Percentiles rank a stretch among this genome's conserved stretches.
Evolutionary conservation across 257 asterid genomes (phyloP).

Genomic region (Phtheirospermum japonicum): DNA sequence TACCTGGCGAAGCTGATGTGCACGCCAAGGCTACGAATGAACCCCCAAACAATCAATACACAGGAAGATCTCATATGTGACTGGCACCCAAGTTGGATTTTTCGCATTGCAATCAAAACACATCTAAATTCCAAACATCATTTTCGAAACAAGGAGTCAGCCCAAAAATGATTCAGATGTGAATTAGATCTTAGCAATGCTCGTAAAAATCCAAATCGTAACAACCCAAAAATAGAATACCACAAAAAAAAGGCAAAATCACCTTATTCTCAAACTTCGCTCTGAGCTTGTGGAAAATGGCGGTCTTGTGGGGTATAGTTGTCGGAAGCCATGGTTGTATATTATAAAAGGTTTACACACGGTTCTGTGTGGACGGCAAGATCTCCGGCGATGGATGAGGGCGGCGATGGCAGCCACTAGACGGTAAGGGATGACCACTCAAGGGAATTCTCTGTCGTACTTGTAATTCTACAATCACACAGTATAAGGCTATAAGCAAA

Average conservation of each 20-base stretch:
- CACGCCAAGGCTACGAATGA: constrained; percentile 95
- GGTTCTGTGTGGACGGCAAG: too few species aligned
- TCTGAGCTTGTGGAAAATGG: constrained; percentile 84
- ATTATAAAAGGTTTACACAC: constrained; percentile 13
- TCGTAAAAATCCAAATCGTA: constrained; percentile 22
- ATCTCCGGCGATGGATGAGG: too few species aligned
- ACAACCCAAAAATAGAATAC: too few species aligned
- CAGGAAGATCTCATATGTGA: constrained; percentile 90
- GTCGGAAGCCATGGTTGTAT: constrained; percentile 67
- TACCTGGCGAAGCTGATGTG: constrained; percentile 95
- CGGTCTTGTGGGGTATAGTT: constrained; percentile 70
- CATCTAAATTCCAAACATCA: too few species aligned
- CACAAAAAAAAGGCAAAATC: too few species aligned
- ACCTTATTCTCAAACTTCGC: constrained; percentile 91
- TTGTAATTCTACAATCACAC: too few species aligned
- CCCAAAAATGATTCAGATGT: constrained; percentile 46
- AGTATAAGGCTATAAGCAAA: too few species aligned
- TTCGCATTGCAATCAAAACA: constrained; percentile 93
- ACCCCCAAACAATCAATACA: constrained; percentile 92
- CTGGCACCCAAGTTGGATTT: constrained; percentile 99
- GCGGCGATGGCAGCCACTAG: too few species aligned
- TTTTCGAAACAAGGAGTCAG: constrained; percentile 24
- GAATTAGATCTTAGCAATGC: constrained; percentile 55
- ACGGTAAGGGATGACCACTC: too few species aligned
- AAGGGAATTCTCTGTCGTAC: too few species aligned